Base-by-base conservation (phyloP, 2,329 filamentous ascomycete genomes). In the Fusarium brevicatenulatum region DNA sequence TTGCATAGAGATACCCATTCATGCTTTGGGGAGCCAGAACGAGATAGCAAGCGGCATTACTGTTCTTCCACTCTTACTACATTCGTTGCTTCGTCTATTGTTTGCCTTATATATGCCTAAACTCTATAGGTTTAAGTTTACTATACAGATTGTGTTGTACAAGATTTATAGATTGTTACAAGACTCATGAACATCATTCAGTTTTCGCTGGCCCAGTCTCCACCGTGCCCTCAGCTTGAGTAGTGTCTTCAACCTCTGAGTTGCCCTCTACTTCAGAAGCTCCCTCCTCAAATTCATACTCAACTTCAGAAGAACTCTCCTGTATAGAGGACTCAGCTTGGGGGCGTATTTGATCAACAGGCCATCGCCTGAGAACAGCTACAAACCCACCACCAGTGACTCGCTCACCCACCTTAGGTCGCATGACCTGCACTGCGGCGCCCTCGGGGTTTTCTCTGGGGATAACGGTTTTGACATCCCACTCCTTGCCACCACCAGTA, bases 381-480 rank as follows among this genome's bases (percentile, higher is more conserved):
- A 85, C 74, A 55, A 85, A 85, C 2, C 83, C 83, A 30, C 83
- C 83, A 1, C 83, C 83, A 1, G 78, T 80, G 32, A 85, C 70
- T 40, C 81, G 78, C 37, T 82, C 81, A 8, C 82, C 83, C 9
- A 85, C 83, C 72, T 80, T 83, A 34, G 83, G 83, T 43, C 83
- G 78, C 78, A 85, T 84, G 15, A 85, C 79, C 53, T 83, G 80
- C 7, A 83, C 83, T 37, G 76, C 67, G 37, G 76, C 71, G 5
- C 67, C 64, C 12, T 76, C 64, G 10, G 64, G 71, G 5, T 67
- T 70, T 11, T 73, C 76, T 69, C 72, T 81, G 9, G 80, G 79
- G 52, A 77, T 70, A 5, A 85, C 86, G 54, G 84, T 83, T 73
- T 88, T 86, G 23, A 93, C 85, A 78, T 92, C 90, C 91, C 91